phyloP scores from a whole-genome alignment of 2,329 filamentous ascomycete genomes.

The Colletotrichum somersetense region DNA sequence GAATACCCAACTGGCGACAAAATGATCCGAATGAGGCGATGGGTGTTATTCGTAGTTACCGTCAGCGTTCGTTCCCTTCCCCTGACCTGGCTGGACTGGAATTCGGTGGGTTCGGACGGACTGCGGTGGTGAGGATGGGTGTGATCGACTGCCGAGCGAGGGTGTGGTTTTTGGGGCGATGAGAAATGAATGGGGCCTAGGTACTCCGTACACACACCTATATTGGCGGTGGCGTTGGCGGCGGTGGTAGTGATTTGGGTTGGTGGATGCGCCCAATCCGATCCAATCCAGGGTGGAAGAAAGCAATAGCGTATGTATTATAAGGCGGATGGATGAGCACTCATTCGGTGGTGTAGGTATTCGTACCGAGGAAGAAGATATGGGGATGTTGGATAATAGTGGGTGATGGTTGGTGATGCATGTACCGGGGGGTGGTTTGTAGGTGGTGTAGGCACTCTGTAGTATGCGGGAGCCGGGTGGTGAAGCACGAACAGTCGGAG shows the following conservation, averaged over 20 bases:
- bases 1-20: neutral
- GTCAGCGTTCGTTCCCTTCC: slow-evolving; percentile 19
- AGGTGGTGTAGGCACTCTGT: too few relatives aligned
- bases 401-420: neutral
- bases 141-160: slow-evolving; percentile 15
- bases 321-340: neutral
- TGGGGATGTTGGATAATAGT: neutral
- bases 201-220: neutral
- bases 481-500: slow-evolving; percentile 38
- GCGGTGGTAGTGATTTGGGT: neutral
- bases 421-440: neutral
- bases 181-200: neutral
- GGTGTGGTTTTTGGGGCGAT: neutral
- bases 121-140: neutral
- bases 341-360: neutral
- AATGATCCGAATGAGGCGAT: slow-evolving; percentile 24
- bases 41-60: slow-evolving; percentile 17
- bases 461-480: neutral
- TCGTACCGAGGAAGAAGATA: neutral
- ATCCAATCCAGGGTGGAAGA: neutral
- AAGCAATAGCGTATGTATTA: slow-evolving; percentile 8
- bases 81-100: slow-evolving; percentile 26
- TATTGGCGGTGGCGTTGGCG: neutral
- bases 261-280: neutral
- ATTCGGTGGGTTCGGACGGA: neutral